Evolutionary conservation across 2,329 filamentous ascomycete species (phyloP).

Genomic region (Trichoderma sp.): DNA sequence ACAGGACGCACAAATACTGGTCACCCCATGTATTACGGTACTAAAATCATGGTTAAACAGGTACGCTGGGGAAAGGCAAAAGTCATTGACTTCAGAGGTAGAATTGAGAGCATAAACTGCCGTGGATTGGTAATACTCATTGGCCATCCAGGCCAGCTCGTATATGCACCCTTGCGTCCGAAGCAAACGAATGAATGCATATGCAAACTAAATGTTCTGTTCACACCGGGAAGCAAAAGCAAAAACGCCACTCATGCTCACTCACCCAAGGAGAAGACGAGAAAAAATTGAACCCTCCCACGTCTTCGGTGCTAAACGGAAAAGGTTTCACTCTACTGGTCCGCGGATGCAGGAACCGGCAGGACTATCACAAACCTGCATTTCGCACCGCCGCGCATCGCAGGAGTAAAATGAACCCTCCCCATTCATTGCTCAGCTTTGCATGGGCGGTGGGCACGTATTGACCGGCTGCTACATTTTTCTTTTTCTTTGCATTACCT

Average conservation of each 20-base stretch:
- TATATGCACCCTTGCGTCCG: slow-evolving; percentile 13
- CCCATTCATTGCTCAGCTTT: background rate
- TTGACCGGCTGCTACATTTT: background rate
- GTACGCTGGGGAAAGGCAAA: background rate
- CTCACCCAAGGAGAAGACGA: background rate
- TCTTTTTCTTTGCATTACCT: background rate
- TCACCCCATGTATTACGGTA: background rate
- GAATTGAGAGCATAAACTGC: background rate
- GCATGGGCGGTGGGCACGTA: background rate
- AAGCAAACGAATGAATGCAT: slow-evolving; percentile 1
- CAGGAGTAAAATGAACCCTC: background rate
- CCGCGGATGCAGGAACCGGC: slow-evolving; percentile 3
- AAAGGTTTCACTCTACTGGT: background rate
- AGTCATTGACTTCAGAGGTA: background rate
- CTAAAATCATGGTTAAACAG: background rate
- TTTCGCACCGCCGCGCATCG: background rate
- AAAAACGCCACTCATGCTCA: background rate
- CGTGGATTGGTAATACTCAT: background rate
- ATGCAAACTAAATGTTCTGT: background rate
- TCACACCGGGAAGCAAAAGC: background rate
- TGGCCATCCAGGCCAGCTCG: background rate
- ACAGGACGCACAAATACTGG: background rate
- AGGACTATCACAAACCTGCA: slow-evolving; percentile 7
- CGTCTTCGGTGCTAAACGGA: background rate
- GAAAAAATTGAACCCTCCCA: background rate